These are phyloP conservation scores for Lagenaria siceraria DNA, from an alignment of 306 rosid species.

Conservation along the genomic window DNA sequence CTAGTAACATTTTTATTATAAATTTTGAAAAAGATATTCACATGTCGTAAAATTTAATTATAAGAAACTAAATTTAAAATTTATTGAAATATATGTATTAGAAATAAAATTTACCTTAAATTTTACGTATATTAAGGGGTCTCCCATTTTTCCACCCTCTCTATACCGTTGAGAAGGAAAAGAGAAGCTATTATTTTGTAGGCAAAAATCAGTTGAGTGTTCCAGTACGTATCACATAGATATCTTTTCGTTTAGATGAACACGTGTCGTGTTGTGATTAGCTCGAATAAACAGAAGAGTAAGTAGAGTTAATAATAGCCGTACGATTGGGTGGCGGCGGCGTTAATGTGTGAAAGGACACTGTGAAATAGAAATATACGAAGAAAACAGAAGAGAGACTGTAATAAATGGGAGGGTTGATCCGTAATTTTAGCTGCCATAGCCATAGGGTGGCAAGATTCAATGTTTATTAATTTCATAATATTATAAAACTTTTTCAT, in stretches of 20 bases:
- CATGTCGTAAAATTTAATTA: no score
- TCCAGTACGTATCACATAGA: not conserved
- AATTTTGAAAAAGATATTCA: no score
- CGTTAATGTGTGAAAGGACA: not conserved
- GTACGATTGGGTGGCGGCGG: not conserved
- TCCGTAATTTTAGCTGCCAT: not conserved
- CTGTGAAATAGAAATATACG: not conserved
- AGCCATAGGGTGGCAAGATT: not conserved
- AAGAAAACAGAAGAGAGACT: not conserved
- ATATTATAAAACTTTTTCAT: no score
- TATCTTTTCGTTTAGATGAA: not conserved
- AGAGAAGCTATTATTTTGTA: not conserved
- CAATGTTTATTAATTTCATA: not conserved
- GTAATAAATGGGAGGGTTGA: constrained; percentile 9
- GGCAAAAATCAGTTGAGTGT: not conserved
- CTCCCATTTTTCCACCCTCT: no score
- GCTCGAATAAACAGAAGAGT: not conserved
- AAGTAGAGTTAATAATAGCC: not conserved
- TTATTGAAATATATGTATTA: no score
- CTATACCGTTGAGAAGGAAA: no score
- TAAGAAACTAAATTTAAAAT: no score
- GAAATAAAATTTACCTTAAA: no score
- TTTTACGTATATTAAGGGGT: no score
- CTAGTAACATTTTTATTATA: no score
- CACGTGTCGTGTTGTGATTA: not conserved